phyloP scores from a whole-genome alignment of 208 protist genomes.

The Angomonas deanei region DNA sequence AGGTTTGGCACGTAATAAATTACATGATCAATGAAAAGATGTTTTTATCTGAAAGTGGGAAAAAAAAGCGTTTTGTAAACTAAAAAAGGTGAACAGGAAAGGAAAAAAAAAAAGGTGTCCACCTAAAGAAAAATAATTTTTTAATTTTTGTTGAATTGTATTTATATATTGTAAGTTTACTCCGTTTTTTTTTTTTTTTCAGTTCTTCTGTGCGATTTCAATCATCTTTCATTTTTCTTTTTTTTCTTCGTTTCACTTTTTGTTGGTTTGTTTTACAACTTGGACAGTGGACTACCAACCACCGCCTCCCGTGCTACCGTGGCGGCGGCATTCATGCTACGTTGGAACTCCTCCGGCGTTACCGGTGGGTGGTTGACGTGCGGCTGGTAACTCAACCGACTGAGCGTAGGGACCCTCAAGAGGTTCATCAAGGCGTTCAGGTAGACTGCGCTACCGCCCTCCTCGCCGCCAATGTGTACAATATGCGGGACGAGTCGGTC shows the following conservation, averaged over 20 bases:
- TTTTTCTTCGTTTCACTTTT: slow-evolving; percentile 2
- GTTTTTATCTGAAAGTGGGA: no score
- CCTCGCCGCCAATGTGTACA: slow-evolving; percentile 66
- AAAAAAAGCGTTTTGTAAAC: no score
- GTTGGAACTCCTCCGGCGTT: slow-evolving; percentile 16
- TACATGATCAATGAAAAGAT: no score
- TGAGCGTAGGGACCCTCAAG: slow-evolving; percentile 13
- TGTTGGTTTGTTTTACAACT: slow-evolving; percentile 5
- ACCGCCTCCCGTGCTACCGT: not conserved
- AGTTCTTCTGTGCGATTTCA: not conserved
- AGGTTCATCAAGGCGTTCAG: slow-evolving; percentile 45
- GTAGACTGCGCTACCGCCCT: slow-evolving; percentile 62
- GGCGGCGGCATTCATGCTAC: slow-evolving; percentile 18
- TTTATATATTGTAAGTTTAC: no score
- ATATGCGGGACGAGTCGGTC: slow-evolving; percentile 63
- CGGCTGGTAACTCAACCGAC: not conserved
- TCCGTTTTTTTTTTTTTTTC: slow-evolving; percentile 19
- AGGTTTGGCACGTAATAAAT: no score
- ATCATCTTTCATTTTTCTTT: not conserved
- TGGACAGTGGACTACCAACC: not conserved
- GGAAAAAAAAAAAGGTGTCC: no score
- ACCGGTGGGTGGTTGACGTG: not conserved
- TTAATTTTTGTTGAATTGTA: slow-evolving; percentile 5
- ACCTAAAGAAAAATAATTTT: not conserved
- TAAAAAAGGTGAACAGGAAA: no score